Conservation (phyloP, 768 basidiomycete genomes). For the Boletus patriciae region DNA sequence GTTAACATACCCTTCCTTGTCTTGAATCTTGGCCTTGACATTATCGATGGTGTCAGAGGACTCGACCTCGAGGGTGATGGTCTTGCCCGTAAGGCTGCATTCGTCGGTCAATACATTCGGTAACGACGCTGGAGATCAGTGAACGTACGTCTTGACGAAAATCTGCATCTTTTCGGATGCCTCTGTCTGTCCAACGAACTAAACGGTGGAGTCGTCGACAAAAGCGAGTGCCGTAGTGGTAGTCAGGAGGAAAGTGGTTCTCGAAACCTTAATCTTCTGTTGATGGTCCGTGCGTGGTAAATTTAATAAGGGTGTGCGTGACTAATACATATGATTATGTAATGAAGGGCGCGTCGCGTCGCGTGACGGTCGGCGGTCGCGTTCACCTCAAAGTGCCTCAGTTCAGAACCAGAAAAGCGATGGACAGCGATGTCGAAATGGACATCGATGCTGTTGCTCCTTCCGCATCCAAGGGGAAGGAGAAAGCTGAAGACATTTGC, state of each 20-base stretch:
- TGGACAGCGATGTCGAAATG: conserved; percentile 59
- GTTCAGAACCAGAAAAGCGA: conserved; percentile 21
- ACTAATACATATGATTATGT: conserved; percentile 13
- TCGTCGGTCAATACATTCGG: conserved; percentile 4
- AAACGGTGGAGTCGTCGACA: conserved; percentile 92
- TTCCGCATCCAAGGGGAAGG: conserved; percentile 62
- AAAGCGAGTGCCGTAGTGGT: conserved; percentile 61
- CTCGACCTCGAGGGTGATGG: conserved; percentile 97
- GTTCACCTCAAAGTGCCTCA: not conserved
- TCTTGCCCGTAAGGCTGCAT: conserved; percentile 93
- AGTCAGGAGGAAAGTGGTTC: conserved; percentile 17
- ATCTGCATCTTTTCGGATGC: conserved; percentile 89
- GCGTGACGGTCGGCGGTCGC: conserved; percentile 11
- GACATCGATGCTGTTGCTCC: conserved; percentile 41
- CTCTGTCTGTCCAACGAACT: conserved; percentile 86
- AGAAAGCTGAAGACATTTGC: conserved; percentile 51
- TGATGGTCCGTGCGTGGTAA: conserved; percentile 47
- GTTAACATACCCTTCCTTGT: conserved; percentile 83
- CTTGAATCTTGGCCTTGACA: conserved; percentile 97
- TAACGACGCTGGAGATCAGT: not conserved
- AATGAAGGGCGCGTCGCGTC: conserved; percentile 21
- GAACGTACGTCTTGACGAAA: conserved; percentile 91
- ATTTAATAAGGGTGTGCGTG: not conserved
- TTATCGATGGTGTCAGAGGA: conserved; percentile 97
- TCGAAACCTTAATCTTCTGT: conserved; percentile 36